These are phyloP conservation scores for Dendrothele bispora DNA, from an alignment of 768 basidiomycete species.

Conservation along the genomic window DNA sequence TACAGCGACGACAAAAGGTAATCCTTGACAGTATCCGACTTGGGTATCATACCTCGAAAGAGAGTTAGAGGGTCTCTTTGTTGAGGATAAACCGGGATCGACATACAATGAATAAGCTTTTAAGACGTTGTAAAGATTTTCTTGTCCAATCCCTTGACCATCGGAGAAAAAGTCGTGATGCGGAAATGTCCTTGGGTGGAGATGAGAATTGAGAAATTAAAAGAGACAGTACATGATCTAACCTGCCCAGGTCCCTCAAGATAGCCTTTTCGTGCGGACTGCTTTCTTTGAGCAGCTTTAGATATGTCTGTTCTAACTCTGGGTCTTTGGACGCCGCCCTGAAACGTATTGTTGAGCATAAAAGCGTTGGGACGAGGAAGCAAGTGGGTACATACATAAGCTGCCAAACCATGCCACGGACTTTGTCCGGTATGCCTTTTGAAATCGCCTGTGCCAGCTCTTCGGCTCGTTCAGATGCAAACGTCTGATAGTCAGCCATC, in stretches of 20 bases:
- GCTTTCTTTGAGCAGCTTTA: constrained; percentile 75
- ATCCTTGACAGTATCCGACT: constrained; percentile 97
- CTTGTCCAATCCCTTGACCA: constrained; percentile 93
- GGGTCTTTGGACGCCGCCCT: constrained; percentile 94
- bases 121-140: constrained; percentile 95
- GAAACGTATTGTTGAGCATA: too few relatives aligned
- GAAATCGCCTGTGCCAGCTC: constrained; percentile 89
- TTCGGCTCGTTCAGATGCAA: constrained; percentile 77
- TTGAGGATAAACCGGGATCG: constrained; percentile 7
- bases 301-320: constrained; percentile 81
- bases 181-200: constrained; percentile 77
- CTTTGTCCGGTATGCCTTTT: constrained; percentile 81
- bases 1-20: constrained; percentile 95
- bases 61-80: constrained; percentile 8
- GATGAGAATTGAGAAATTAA: constrained; percentile 8
- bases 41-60: constrained; percentile 77
- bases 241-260: constrained; percentile 87
- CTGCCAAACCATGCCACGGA: constrained; percentile 97
- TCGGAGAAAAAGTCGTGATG: constrained; percentile 96
- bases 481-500: constrained; percentile 91
- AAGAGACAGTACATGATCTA: constrained; percentile 15
- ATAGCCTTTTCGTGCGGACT: constrained; percentile 96
- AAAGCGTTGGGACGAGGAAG: constrained; percentile 11
- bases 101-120: constrained; percentile 94
- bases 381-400: constrained; percentile 61